phyloP scores from a whole-genome alignment of 2,329 filamentous ascomycete genomes.

The Camptophora hylomeconis region DNA sequence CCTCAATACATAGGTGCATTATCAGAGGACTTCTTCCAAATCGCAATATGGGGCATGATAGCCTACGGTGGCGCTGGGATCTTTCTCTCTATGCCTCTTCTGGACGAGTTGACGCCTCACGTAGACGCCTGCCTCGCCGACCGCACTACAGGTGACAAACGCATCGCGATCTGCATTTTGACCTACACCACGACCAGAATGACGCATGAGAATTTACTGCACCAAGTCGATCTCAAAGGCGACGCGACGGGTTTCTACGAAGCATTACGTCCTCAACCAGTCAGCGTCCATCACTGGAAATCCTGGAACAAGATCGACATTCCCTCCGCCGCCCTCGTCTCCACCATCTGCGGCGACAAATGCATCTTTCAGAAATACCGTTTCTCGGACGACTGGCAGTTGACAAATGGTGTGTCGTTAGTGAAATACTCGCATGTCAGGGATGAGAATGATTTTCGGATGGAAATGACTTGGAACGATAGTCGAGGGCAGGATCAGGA shows the following conservation, averaged over 20 bases:
- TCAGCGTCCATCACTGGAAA: slow-evolving; percentile 53
- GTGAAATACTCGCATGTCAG: slow-evolving; percentile 34
- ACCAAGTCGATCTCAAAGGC: slow-evolving; percentile 43
- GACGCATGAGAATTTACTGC: slow-evolving; percentile 42
- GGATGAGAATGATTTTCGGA: slow-evolving; percentile 28
- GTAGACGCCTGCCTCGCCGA: slow-evolving; percentile 37
- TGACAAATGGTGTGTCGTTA: slow-evolving; percentile 49
- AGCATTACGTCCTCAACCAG: slow-evolving; percentile 35
- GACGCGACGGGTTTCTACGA: slow-evolving; percentile 50
- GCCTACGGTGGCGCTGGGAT: slow-evolving; percentile 49
- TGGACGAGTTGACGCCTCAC: slow-evolving; percentile 34
- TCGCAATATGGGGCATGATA: slow-evolving; percentile 43
- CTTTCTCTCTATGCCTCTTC: slow-evolving; percentile 43
- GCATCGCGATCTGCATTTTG: slow-evolving; percentile 46
- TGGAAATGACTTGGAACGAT: slow-evolving; percentile 44
- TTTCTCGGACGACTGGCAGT: slow-evolving; percentile 33
- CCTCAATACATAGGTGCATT: slow-evolving; percentile 44
- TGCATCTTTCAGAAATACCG: slow-evolving; percentile 46
- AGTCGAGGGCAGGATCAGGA: slow-evolving; percentile 29
- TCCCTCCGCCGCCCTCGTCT: slow-evolving; percentile 36
- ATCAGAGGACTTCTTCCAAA: slow-evolving; percentile 42
- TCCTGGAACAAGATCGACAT: slow-evolving; percentile 43
- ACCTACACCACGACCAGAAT: slow-evolving; percentile 40
- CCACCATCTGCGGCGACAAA: slow-evolving; percentile 40
- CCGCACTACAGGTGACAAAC: slow-evolving; percentile 39